Evolutionary conservation across 1,284 basidiomycete species (phyloP).

Genomic region (Puccinia brachypodii): DNA sequence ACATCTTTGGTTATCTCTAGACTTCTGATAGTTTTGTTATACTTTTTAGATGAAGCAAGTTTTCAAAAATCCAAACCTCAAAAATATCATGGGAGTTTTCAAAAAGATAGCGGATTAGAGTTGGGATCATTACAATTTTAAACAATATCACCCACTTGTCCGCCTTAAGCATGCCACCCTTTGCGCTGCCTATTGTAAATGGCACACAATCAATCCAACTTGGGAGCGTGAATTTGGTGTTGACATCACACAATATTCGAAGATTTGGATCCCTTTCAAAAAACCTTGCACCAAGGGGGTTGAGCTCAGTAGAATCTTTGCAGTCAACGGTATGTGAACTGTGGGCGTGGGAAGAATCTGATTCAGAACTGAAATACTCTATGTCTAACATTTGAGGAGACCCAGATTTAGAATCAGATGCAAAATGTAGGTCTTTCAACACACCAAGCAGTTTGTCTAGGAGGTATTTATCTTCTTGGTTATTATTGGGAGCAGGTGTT

Average conservation of each 20-base stretch:
- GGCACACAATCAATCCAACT: constrained; percentile 32
- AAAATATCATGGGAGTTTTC: neutral
- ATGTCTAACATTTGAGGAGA: neutral
- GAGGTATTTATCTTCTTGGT: neutral
- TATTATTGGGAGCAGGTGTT: neutral
- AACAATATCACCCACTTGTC: neutral
- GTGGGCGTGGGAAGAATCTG: neutral
- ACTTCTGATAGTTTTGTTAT: constrained; percentile 10
- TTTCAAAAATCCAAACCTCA: neutral
- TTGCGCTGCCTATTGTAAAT: constrained; percentile 3
- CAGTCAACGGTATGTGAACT: neutral
- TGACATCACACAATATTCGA: neutral
- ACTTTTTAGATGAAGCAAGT: constrained; percentile 6
- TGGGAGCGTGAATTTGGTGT: neutral
- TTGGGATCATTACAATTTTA: constrained; percentile 2
- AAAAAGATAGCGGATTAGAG: neutral
- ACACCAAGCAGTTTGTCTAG: neutral
- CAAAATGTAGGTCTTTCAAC: neutral
- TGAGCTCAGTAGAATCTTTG: neutral
- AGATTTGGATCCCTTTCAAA: neutral
- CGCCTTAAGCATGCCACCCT: neutral
- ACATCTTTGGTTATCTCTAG: neutral
- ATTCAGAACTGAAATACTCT: neutral
- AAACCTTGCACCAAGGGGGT: constrained; percentile 2
- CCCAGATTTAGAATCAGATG: neutral